These are phyloP conservation scores for Heimioporus sp. DNA, from an alignment of 768 basidiomycete genomes.

Conservation along the genomic window DNA sequence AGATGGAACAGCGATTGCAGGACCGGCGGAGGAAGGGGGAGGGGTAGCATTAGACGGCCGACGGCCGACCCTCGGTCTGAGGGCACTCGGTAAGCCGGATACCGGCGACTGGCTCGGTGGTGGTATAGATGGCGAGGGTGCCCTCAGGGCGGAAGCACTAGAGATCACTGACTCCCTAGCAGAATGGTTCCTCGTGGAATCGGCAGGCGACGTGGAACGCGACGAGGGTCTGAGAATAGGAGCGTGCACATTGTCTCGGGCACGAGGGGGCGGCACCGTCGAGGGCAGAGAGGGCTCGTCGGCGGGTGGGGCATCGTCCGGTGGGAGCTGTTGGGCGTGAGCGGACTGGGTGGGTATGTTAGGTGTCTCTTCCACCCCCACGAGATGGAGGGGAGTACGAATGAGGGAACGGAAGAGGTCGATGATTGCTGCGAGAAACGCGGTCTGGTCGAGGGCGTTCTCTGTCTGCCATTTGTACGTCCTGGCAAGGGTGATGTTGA, in stretches of 20 bases:
- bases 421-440: slow-evolving; percentile 67
- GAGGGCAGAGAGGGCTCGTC: slow-evolving; percentile 1
- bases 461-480: slow-evolving; percentile 92
- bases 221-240: slow-evolving; percentile 27
- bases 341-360: slow-evolving; percentile 9
- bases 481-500: slow-evolving; percentile 85
- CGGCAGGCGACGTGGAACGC: slow-evolving; percentile 42
- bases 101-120: slow-evolving; percentile 17
- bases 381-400: slow-evolving; percentile 51
- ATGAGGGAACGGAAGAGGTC: slow-evolving; percentile 55
- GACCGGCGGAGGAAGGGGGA: slow-evolving; percentile 28
- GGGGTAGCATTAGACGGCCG: slow-evolving; percentile 46
- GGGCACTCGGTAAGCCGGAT: slow-evolving; percentile 26
- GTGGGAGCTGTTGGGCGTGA: background rate
- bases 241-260: slow-evolving; percentile 23
- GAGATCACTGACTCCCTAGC: slow-evolving; percentile 24
- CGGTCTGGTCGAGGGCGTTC: slow-evolving; percentile 62
- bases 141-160: slow-evolving; percentile 14
- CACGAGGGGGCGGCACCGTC: background rate
- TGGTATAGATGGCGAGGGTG: slow-evolving; percentile 21
- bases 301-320: background rate
- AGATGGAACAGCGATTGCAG: slow-evolving; percentile 19
- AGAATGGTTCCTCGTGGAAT: slow-evolving; percentile 23
- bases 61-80: slow-evolving; percentile 36
- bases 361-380: slow-evolving; percentile 50